A percentile compares a stretch with the other conserved stretches of the same genome.
phyloP scores from a whole-genome alignment of 2,329 filamentous ascomycete species.

The Cercospora sp. region DNA sequence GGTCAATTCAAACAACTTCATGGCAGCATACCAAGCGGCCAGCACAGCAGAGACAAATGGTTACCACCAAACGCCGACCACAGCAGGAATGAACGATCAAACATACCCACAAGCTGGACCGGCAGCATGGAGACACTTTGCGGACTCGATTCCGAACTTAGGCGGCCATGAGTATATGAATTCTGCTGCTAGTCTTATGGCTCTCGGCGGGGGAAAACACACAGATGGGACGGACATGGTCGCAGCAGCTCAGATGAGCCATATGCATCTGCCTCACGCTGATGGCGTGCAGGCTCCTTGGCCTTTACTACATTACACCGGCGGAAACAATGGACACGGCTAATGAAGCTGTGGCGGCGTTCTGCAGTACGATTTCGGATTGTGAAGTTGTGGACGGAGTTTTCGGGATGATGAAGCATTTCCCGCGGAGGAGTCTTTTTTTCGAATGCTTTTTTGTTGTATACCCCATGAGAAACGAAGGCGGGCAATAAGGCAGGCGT shows the following conservation, averaged over 20 bases:
- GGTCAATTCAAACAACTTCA: slow-evolving; percentile 21
- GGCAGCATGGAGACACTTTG: slow-evolving; percentile 37
- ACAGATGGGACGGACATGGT: slow-evolving; percentile 17
- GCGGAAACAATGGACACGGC: background rate
- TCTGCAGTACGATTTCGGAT: background rate
- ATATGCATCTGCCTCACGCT: slow-evolving; percentile 27
- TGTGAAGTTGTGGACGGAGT: background rate
- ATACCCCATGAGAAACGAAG: background rate
- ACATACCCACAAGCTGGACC: slow-evolving; percentile 27
- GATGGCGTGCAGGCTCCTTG: slow-evolving; percentile 27
- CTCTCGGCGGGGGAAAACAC: slow-evolving; percentile 20
- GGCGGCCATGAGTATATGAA: slow-evolving; percentile 23
- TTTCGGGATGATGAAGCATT: background rate
- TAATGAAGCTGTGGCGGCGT: background rate
- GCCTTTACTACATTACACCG: slow-evolving; percentile 21
- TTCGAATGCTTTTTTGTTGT: background rate
- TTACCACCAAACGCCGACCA: slow-evolving; percentile 16
- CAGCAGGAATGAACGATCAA: slow-evolving; percentile 21
- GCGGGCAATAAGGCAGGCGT: background rate
- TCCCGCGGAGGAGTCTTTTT: background rate
- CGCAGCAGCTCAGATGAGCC: slow-evolving; percentile 23
- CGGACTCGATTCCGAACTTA: slow-evolving; percentile 31
- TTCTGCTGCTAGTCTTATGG: slow-evolving; percentile 20
- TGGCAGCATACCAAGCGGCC: slow-evolving; percentile 27
- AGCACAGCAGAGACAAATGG: slow-evolving; percentile 14